Evolutionary conservation across 2,329 filamentous ascomycete species (phyloP).

Genomic region (Colletotrichum spaethianum): DNA sequence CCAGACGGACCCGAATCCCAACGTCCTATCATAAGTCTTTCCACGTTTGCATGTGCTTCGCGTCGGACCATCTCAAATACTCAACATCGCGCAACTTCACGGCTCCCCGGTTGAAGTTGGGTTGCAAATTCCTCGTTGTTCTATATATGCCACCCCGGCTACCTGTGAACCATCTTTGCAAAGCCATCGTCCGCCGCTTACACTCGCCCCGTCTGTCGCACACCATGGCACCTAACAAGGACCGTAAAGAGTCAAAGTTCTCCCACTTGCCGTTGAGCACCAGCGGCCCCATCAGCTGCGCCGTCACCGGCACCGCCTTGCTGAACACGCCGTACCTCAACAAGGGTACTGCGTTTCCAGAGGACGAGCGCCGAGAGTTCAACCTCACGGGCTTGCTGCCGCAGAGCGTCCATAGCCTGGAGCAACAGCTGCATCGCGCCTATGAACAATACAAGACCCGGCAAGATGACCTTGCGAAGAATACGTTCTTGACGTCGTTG

Average conservation of each 20-base stretch:
- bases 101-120: fast-evolving
- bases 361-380: conserved; percentile 78
- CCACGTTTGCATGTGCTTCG: neutral
- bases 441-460: conserved; percentile 83
- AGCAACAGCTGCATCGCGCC: conserved; percentile 82
- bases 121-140: neutral
- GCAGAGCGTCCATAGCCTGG: conserved; percentile 78
- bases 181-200: neutral
- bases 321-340: conserved; percentile 69
- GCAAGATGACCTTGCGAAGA: conserved; percentile 80
- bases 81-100: too few relatives aligned
- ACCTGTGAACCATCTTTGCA: neutral
- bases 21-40: neutral
- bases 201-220: neutral
- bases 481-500: conserved; percentile 88
- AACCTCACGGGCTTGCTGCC: conserved; percentile 82
- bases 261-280: conserved; percentile 53
- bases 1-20: neutral
- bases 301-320: conserved; percentile 52
- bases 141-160: neutral
- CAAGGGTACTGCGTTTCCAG: conserved; percentile 85
- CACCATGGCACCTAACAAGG: neutral
- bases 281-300: conserved; percentile 53
- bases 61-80: neutral
- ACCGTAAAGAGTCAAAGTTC: conserved; percentile 46